These are phyloP conservation scores for Sclerotinia subarctica DNA, from an alignment of 2,329 filamentous ascomycete species.

Conservation along the genomic window DNA sequence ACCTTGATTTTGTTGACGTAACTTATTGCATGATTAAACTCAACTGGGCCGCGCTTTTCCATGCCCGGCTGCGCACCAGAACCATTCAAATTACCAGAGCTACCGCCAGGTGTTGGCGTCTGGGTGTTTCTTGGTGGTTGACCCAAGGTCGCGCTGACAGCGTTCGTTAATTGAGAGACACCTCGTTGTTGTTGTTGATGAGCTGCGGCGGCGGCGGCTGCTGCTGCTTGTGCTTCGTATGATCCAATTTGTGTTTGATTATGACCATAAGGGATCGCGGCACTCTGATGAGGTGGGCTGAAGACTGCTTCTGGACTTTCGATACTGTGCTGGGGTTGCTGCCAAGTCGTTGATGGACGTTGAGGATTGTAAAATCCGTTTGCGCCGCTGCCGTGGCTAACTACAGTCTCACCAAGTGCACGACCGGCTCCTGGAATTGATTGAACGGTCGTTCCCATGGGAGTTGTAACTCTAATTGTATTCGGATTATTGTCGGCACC, in stretches of 20 bases:
- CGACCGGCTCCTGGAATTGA: slow-evolving; percentile 63
- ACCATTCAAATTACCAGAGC: slow-evolving; percentile 58
- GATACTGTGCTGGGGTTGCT: slow-evolving; percentile 55
- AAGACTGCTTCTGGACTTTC: slow-evolving; percentile 63
- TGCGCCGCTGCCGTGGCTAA: slow-evolving; percentile 27
- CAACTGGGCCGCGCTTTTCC: slow-evolving; percentile 89
- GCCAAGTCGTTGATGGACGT: slow-evolving; percentile 48
- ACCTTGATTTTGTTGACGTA: slow-evolving; percentile 99
- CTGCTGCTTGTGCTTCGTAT: slow-evolving; percentile 45
- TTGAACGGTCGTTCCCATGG: slow-evolving; percentile 93
- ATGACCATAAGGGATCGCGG: slow-evolving; percentile 47
- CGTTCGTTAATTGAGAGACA: slow-evolving; percentile 63
- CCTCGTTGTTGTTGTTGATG: slow-evolving; percentile 65
- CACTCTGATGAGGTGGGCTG: slow-evolving; percentile 54
- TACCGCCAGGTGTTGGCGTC: slow-evolving; percentile 56
- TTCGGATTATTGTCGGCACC: slow-evolving; percentile 92
- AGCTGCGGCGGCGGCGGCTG: slow-evolving; percentile 41
- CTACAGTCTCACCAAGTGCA: slow-evolving; percentile 39
- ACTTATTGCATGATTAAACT: slow-evolving; percentile 98
- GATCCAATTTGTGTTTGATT: slow-evolving; percentile 37
- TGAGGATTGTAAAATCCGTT: slow-evolving; percentile 43
- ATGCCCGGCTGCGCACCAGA: slow-evolving; percentile 59
- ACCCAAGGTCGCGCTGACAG: slow-evolving; percentile 44
- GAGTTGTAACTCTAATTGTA: slow-evolving; percentile 93
- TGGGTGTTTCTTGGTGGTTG: slow-evolving; percentile 52